Evolutionary conservation across 805 yeast genomes (phyloP), one percentile per base, ranked within the genome.

Genomic region (Candida endomychidarum): DNA sequence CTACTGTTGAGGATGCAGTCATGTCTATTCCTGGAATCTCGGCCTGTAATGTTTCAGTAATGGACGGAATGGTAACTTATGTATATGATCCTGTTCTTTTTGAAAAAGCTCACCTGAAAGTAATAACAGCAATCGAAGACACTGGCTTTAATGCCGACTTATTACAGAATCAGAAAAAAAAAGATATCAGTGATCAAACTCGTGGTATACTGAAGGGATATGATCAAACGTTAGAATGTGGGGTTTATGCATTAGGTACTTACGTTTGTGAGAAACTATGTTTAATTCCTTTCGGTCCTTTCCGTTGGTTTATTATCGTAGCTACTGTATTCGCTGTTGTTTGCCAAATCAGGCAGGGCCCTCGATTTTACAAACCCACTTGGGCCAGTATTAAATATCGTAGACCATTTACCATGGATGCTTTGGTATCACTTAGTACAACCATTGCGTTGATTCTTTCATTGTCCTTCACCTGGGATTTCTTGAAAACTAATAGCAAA

Each of bases 381-480:
- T 40, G 43, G 43, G 34, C 31, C 23, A 40, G 38, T 21, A 34
- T 40, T 12, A 40, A 34, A 23, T n/a, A 34, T 12, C 31, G 43
- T n/a, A 22, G 34, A 16, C 16, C 39, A 3, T 24, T 40, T 25
- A 40, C 38, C 10, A 40, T 40, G 43, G 43, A 40, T 24, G 33
- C 43, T 6, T 37, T 40, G 14, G 43, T 40, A 18, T 34, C 39
- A n/a, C 18, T 40, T 24, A 40, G 43, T 28, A 40, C 43, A 6
- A 40, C 43, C 8, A n/a, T 40, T 5, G 37, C 39, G n/a, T 34
- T 26, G 22, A 11, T 34, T 18, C 30, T 40, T 15, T 40, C 43
- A 5, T 26, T 40, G 14, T 19, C 32, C 26, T 40, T 20, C 19
- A 15, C 21, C 24, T 12, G 15, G 15, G 43, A 40, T 15, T 40